These are phyloP conservation scores for Nymphaea thermarum DNA, from an alignment of 164 flowering plant species.

Conservation along the genomic window DNA sequence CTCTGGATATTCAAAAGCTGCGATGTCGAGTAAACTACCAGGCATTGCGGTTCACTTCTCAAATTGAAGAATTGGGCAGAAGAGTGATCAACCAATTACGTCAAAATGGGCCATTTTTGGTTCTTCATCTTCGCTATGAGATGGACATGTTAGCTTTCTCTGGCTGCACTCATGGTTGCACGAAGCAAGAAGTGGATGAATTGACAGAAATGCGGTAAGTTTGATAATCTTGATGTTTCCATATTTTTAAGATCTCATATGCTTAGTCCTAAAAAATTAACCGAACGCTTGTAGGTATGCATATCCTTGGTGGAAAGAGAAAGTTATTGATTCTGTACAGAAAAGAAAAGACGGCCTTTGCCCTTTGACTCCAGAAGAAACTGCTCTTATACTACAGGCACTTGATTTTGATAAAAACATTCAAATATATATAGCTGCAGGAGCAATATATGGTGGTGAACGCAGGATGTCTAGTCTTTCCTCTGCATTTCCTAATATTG, in stretches of 20 bases:
- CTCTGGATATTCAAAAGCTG: constrained; percentile 60
- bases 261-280: background rate
- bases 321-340: constrained; percentile 63
- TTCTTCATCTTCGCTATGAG: constrained; percentile 85
- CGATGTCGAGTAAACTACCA: constrained; percentile 74
- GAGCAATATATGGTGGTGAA: constrained; percentile 80
- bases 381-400: constrained; percentile 65
- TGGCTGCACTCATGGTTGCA: constrained; percentile 86
- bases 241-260: background rate
- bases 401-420: constrained; percentile 50
- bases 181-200: constrained; percentile 54
- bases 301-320: constrained; percentile 97
- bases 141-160: constrained; percentile 96
- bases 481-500: constrained; percentile 59
- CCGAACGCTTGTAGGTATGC: constrained; percentile 47
- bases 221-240: background rate
- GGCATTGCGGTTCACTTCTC: constrained; percentile 62
- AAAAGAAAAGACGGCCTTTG: constrained; percentile 82
- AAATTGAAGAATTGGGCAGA: constrained; percentile 74
- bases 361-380: constrained; percentile 93
- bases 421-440: constrained; percentile 83
- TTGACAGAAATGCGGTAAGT: constrained; percentile 71
- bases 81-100: constrained; percentile 48
- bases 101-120: constrained; percentile 70
- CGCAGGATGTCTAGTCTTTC: constrained; percentile 55